Conservation (phyloP, 768 basidiomycete genomes). For the Leccinellum luteum region DNA sequence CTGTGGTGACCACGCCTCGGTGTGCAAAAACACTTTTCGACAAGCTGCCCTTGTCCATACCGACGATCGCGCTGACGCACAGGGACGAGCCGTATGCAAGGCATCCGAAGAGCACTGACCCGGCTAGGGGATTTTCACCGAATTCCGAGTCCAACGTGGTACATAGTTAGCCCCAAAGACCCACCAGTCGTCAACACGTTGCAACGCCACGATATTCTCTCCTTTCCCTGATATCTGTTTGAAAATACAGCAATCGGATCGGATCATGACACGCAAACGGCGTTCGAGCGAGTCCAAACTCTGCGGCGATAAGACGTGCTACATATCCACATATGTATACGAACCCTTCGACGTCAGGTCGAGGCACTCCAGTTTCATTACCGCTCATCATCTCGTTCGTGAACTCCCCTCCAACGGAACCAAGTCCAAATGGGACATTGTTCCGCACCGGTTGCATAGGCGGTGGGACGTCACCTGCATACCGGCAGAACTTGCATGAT, state of each 20-base stretch:
- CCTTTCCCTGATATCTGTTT: not conserved
- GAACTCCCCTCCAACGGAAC: constrained; percentile 6
- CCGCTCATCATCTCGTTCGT: constrained; percentile 9
- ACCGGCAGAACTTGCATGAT: constrained; percentile 1
- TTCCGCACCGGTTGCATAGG: not conserved
- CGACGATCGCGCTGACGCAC: no score
- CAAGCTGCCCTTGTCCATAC: not conserved
- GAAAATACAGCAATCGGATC: not conserved
- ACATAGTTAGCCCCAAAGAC: no score
- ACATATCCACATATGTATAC: not conserved
- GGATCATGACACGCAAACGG: constrained; percentile 1
- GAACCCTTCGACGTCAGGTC: not conserved
- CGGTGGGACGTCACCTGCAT: not conserved
- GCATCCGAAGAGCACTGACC: no score
- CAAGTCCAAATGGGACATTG: constrained; percentile 2
- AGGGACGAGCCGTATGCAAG: no score
- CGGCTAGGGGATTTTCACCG: no score
- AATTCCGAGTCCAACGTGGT: no score
- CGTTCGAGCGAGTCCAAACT: not conserved
- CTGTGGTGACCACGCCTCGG: no score
- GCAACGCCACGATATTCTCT: not conserved
- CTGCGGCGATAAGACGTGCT: constrained; percentile 7
- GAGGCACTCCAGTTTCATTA: constrained; percentile 18
- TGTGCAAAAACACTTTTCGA: not conserved
- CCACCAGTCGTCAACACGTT: constrained; percentile 3